These are phyloP conservation scores for Chaetoceros muelleri DNA, from an alignment of 108 stramenopile species.

Conservation along the genomic window DNA sequence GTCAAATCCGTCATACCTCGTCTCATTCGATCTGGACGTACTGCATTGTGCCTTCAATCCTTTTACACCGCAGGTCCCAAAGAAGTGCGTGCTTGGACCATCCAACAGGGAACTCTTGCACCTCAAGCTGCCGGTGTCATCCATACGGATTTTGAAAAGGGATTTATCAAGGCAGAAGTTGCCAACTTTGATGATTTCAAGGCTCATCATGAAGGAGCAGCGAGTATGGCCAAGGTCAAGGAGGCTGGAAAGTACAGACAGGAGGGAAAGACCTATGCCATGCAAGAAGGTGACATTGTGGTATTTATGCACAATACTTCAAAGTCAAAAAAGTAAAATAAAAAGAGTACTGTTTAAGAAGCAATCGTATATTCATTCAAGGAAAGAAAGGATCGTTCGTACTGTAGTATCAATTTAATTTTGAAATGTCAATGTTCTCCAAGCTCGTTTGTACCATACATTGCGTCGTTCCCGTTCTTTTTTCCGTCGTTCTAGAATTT, in stretches of 20 bases:
- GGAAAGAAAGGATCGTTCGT: background rate
- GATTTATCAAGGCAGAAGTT: slow-evolving; percentile 99
- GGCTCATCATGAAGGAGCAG: slow-evolving; percentile 76
- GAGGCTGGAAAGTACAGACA: slow-evolving; percentile 96
- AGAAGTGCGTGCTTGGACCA: slow-evolving; percentile 98
- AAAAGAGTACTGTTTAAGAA: background rate
- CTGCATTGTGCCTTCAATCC: slow-evolving; percentile 91
- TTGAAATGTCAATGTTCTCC: slow-evolving; percentile 31
- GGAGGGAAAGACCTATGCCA: slow-evolving; percentile 94
- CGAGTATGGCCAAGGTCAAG: slow-evolving; percentile 94
- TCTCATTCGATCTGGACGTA: slow-evolving; percentile 93
- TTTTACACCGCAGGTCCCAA: slow-evolving; percentile 99
- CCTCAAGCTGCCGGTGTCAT: slow-evolving; percentile 98
- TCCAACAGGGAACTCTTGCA: slow-evolving; percentile 85
- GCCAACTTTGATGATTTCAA: slow-evolving; percentile 94
- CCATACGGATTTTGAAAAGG: slow-evolving; percentile 98
- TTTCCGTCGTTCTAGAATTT: slow-evolving; percentile 65
- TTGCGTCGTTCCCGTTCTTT: slow-evolving; percentile 71
- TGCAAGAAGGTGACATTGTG: slow-evolving; percentile 87
- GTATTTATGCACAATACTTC: slow-evolving; percentile 86
- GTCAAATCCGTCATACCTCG: slow-evolving; percentile 88
- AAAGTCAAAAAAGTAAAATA: slow-evolving; percentile 50
- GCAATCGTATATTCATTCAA: background rate
- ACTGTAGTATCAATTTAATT: background rate
- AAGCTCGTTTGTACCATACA: slow-evolving; percentile 59